Base-by-base conservation (phyloP, 1,139 yeast species). In the Citeromyces hawaiiensis region DNA sequence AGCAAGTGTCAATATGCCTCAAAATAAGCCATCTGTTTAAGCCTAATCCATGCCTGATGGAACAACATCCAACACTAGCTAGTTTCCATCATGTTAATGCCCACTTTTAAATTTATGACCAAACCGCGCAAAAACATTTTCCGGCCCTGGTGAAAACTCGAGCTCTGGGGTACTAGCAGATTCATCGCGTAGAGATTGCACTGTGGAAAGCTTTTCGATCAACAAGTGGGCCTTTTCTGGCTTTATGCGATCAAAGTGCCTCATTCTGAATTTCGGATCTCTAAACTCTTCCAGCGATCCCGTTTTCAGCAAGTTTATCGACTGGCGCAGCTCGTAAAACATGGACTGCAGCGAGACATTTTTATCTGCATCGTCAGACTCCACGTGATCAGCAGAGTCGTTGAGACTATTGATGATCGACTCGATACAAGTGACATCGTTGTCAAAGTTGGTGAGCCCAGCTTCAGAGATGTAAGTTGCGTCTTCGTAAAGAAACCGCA, bases 401-500 rank as follows among this genome's bases (percentile, higher is more conserved):
- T 47, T 50, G 37, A 54, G 44, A 8, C 46, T 44, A 7, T 53
- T 54, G 21, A 60, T 49, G 14, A 55, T 52, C 3, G 51, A 46
- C 48, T 80, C 85, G 43, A 82, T 60, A 50, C 76, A 81, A 18
- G 60, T 55, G 35, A 82, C 67, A 54, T 82, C 91, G 16, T 66
- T 50, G 45, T 76, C 76, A 52, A 82, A 80, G 51, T 80, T 81
- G 29, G 60, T 53, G 0, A 81, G 63, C 27, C 27, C 27, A 8
- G 82, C 72, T 39, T 57, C 68, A 3, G 63, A 61, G 1, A 74
- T 63, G 40, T 59, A 64, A 10, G 65, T 56, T 2, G 72, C 61
- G 3, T 76, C 76, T 38, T 66, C 63, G 38, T 76, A 64, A 45
- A 88, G 65, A 14, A 79, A 65, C 39, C 68, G 68, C 45, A 83